A percentile compares a stretch with the other conserved stretches of the same genome.
Conservation (phyloP, 805 yeast genomes). For the Priceomyces medius region DNA sequence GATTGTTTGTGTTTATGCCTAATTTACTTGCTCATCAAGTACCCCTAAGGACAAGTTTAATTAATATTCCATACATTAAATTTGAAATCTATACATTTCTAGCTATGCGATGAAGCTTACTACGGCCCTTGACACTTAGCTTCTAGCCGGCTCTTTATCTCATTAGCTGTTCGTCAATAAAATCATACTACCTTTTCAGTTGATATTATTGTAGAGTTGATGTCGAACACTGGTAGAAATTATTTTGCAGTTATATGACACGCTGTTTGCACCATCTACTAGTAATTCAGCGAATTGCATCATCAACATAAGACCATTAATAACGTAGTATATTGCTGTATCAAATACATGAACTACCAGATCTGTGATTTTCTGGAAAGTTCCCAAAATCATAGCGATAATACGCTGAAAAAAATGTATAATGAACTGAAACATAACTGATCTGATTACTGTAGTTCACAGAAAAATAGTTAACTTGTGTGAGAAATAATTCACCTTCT, state of each 20-base stretch:
- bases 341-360: conserved; percentile 9
- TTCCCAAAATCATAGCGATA: not conserved
- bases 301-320: conserved; percentile 12
- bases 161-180: too few species aligned
- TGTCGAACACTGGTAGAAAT: conserved; percentile 18
- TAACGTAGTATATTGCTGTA: conserved; percentile 13
- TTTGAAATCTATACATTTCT: not conserved
- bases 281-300: conserved; percentile 15
- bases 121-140: too few species aligned
- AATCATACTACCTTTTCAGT: too few species aligned
- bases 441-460: too few species aligned
- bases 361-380: conserved; percentile 2
- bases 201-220: conserved; percentile 24
- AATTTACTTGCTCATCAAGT: not conserved
- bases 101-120: not conserved
- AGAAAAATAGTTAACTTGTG: too few species aligned
- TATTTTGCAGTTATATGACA: conserved; percentile 17
- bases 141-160: too few species aligned
- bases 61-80: not conserved
- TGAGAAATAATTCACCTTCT: too few species aligned
- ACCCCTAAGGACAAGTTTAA: not conserved
- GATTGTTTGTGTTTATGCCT: not conserved
- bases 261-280: conserved; percentile 16
- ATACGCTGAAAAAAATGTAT: not conserved
- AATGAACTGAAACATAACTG: not conserved